Evolutionary conservation across 331 rosid genomes (phyloP).

Genomic region (Dryas integrifolia): DNA sequence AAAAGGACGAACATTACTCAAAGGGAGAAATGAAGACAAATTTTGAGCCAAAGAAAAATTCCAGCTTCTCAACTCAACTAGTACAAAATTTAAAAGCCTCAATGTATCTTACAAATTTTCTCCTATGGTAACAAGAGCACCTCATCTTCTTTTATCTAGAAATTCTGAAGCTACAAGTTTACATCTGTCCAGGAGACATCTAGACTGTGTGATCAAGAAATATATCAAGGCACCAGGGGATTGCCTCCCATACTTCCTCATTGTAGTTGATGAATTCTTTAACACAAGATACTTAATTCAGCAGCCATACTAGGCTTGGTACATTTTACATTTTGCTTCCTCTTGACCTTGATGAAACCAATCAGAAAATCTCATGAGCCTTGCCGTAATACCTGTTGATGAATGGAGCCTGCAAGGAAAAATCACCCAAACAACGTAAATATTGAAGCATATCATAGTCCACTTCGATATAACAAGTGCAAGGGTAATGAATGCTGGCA

Average conservation of each 20-base stretch:
- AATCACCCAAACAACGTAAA: background rate
- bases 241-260: conserved; percentile 37
- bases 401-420: conserved; percentile 62
- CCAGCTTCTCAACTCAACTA: background rate
- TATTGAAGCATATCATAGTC: background rate
- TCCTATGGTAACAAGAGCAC: conserved; percentile 25
- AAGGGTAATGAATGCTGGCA: background rate
- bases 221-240: conserved; percentile 32
- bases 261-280: background rate
- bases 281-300: background rate
- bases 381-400: conserved; percentile 86
- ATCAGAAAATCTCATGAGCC: conserved; percentile 83
- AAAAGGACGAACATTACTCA: background rate
- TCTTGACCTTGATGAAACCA: conserved; percentile 2
- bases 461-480: background rate
- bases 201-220: background rate
- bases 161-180: conserved; percentile 40
- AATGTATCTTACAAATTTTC: conserved; percentile 27
- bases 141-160: conserved; percentile 22
- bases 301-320: conserved; percentile 22
- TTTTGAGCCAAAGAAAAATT: background rate
- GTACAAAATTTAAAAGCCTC: conserved; percentile 27
- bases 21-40: background rate
- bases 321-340: background rate
- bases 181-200: conserved; percentile 34